Evolutionary conservation across 306 rosid genomes (phyloP), one percentile per base, ranked within the genome.

Genomic region (Acacia melanoxylon): DNA sequence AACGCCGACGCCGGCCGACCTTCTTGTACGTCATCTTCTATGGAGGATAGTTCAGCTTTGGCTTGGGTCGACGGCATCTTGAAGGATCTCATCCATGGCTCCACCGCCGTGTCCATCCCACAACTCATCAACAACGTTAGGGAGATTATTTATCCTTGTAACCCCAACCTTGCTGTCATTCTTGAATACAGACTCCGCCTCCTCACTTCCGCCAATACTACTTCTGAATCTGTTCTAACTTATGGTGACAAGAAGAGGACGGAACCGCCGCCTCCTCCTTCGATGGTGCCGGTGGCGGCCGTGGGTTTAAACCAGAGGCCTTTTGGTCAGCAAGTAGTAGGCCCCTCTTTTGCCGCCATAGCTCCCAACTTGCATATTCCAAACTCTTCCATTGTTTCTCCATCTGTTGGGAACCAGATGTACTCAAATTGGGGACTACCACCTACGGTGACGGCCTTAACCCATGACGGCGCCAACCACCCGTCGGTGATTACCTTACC

Each of bases 61-160:
- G 84, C 94, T 22, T 95, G 99, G 99, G 89, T 95, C 81, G 99
- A 95, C 75, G 92, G 94, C 8, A 89, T 91, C 79, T 82, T 93
- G 25, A 95, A 93, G 82, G 99, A 95, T 81, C 97, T 95, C 12
- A 89, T 95, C 80, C 90, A 93, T 83, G 92, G 88, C 85, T 91
- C 98, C 46, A 86, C 90, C 63, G 83, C 78, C 49, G 94, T 93
- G 58, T 95, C 99, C 19, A 92, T 95, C 54, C 97, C 95, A 52
- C 99, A 95, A 67, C 98, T 95, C 12, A 95, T 95, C 74, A 93
- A 88, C 74, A 95, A 93, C 90, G 99, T 95, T 10, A 84, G 92
- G 81, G 99, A 95, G 84, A 92, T 95, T 6, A 95, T 95, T 49
- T 92, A 84, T 76, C 99, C 99, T 86, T 95, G 98, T 78, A 95